Percentiles rank a stretch among this genome's conserved stretches.
Evolutionary conservation across 108 stramenopile species (phyloP).

Genomic region (Nitzschia sp.): DNA sequence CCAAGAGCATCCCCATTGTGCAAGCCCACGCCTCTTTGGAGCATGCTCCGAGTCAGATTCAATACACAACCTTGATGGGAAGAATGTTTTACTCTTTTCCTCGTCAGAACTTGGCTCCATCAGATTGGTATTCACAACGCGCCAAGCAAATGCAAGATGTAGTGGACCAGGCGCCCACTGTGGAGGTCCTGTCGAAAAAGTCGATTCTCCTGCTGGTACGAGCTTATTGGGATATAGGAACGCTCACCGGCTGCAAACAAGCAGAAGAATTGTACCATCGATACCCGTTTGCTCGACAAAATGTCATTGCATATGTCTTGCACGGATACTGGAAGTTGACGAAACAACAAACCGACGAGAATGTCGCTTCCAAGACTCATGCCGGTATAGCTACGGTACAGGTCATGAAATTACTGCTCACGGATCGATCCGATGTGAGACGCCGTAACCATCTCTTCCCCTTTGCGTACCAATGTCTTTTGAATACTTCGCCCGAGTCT

Average conservation of each 20-base stretch:
- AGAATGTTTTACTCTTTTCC: conserved; percentile 28
- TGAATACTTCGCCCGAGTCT: not conserved
- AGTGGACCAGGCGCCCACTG: conserved; percentile 11
- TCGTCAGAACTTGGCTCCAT: not conserved
- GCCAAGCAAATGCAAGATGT: conserved; percentile 21
- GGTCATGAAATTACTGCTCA: not conserved
- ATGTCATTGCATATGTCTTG: conserved; percentile 13
- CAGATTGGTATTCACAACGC: conserved; percentile 17
- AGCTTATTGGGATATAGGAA: conserved; percentile 21
- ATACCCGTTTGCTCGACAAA: conserved; percentile 2
- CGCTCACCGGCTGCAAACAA: conserved; percentile 7
- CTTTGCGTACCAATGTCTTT: conserved; percentile 30
- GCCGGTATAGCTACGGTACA: not conserved
- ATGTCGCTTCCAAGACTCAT: not conserved
- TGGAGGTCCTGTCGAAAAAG: conserved; percentile 24
- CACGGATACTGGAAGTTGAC: conserved; percentile 25
- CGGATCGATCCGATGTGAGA: not conserved
- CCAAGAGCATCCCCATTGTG: no score
- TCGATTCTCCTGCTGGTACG: conserved; percentile 20
- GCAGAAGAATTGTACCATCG: conserved; percentile 24
- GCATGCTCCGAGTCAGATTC: conserved; percentile 24
- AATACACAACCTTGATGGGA: conserved; percentile 28
- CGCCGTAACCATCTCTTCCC: not conserved
- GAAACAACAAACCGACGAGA: not conserved
- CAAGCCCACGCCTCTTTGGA: conserved; percentile 25